phyloP scores from a whole-genome alignment of 371 early-diverging fungal species.

The Apophysomyces sp. region DNA sequence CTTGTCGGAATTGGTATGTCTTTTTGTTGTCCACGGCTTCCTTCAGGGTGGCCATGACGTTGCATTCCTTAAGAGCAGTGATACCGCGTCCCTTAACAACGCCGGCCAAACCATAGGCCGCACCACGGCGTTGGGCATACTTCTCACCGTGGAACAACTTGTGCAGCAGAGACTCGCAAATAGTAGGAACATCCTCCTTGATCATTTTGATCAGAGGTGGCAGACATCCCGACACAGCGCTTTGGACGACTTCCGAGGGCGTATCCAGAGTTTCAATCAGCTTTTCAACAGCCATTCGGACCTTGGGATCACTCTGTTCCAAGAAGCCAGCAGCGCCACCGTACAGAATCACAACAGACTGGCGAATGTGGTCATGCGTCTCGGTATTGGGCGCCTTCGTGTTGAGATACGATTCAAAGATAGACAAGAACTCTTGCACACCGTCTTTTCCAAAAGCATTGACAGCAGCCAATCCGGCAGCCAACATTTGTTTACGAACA shows the following conservation, averaged over 20 bases:
- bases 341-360: constrained; percentile 88
- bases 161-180: constrained; percentile 69
- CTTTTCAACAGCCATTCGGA: constrained; percentile 80
- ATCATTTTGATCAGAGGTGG: constrained; percentile 87
- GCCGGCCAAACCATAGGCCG: constrained; percentile 97
- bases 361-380: constrained; percentile 80
- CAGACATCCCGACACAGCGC: constrained; percentile 91
- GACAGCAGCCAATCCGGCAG: constrained; percentile 82
- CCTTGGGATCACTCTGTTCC: constrained; percentile 68
- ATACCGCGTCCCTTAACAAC: constrained; percentile 93
- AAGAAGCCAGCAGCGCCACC: constrained; percentile 91
- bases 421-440: constrained; percentile 65
- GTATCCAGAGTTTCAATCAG: constrained; percentile 89
- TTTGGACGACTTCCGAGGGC: constrained; percentile 94
- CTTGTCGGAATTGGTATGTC: constrained; percentile 76
- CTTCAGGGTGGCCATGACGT: constrained; percentile 80
- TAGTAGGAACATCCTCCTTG: constrained; percentile 58
- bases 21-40: constrained; percentile 84
- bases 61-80: constrained; percentile 79
- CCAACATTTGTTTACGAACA: constrained; percentile 86
- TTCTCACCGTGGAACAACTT: constrained; percentile 70
- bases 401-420: constrained; percentile 80
- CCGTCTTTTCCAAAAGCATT: constrained; percentile 70
- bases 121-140: constrained; percentile 92
- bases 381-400: constrained; percentile 57